A percentile compares a stretch with the other conserved stretches of the same genome.
These are phyloP conservation scores for Ophiobolus disseminans DNA, from an alignment of 2,329 filamentous ascomycete species.

Conservation along the genomic window DNA sequence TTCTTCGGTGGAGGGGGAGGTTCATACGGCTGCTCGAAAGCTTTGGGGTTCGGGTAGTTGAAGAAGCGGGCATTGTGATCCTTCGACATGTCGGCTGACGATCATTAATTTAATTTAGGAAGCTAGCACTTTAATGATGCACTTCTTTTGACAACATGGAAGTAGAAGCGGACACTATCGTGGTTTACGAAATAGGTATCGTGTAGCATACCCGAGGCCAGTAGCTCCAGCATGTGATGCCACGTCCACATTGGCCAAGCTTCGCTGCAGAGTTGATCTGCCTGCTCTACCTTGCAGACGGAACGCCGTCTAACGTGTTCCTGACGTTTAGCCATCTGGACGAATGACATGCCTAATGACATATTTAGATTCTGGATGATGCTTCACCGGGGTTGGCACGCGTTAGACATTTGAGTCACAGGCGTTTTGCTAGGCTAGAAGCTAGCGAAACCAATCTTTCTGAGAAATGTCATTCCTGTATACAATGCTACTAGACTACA, in stretches of 20 bases:
- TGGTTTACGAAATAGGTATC: too few relatives aligned
- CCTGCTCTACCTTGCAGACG: neutral
- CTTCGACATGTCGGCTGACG: constrained; percentile 30
- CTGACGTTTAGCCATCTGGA: neutral
- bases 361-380: too few relatives aligned
- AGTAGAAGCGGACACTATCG: too few relatives aligned
- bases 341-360: neutral
- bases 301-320: neutral
- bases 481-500: constrained; percentile 8
- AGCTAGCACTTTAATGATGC: neutral
- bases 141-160: neutral
- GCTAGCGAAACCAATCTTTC: too few relatives aligned
- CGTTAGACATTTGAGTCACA: too few relatives aligned
- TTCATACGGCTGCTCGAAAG: constrained; percentile 43
- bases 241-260: neutral
- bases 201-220: neutral
- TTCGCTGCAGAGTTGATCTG: too few relatives aligned
- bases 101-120: neutral
- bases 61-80: constrained; percentile 31
- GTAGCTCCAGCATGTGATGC: neutral
- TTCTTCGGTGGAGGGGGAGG: constrained; percentile 60
- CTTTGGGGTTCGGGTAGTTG: constrained; percentile 46
- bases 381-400: too few relatives aligned
- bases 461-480: neutral
- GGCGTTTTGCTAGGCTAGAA: too few relatives aligned